Base-by-base conservation (phyloP, 2,329 filamentous ascomycete species). In the Phialocephala subalpina region DNA sequence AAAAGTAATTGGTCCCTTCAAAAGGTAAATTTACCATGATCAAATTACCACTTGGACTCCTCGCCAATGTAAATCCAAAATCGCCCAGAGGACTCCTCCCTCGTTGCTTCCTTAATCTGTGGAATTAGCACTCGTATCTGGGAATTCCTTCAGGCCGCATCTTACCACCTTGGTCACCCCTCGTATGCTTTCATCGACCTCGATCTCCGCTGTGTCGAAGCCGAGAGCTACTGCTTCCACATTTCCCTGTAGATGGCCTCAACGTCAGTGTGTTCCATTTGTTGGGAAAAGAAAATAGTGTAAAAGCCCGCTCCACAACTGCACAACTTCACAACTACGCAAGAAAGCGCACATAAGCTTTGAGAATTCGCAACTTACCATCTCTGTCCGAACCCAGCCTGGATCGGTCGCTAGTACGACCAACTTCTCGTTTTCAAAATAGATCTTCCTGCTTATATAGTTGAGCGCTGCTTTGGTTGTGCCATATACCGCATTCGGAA, bases 401-500 rank as follows among this genome's bases (percentile, higher is more conserved):
- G 49, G 78, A 72, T 4, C 81, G 68, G 8, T 75, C 65, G 29
- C 45, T 36, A 65, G 58, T 18, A 60, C 56, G n/a, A 74, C 75
- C 11, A 82, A 18, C 65, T 68, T 73, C 74, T 4, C 73, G 67
- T 78, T 67, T 64, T 80, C 78, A n/a, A 74, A 72, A 27, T 78
- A 70, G 12, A 78, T 73, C 61, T 76, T 77, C 11, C 69, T 67
- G 7, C 73, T 72, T 35, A 78, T 59, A 40, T 60, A 79, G 58
- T 80, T 76, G 45, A 78, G 45, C 12, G 64, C 68, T 18, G 68
- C 68, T 72, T 85, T 85, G 56, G 76, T 76, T 1, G 79, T 71
- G 0, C 78, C 82, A 56, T 86, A 84, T n/a, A n/a, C 40, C 2
- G 40, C 42, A 60, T 56, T 63, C 33, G 58, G 61, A 14, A 66